A percentile compares a stretch with the other conserved stretches of the same genome.
These are phyloP conservation scores for Entophlyctis luteolus DNA, from an alignment of 192 early-diverging fungal species.

Conservation along the genomic window DNA sequence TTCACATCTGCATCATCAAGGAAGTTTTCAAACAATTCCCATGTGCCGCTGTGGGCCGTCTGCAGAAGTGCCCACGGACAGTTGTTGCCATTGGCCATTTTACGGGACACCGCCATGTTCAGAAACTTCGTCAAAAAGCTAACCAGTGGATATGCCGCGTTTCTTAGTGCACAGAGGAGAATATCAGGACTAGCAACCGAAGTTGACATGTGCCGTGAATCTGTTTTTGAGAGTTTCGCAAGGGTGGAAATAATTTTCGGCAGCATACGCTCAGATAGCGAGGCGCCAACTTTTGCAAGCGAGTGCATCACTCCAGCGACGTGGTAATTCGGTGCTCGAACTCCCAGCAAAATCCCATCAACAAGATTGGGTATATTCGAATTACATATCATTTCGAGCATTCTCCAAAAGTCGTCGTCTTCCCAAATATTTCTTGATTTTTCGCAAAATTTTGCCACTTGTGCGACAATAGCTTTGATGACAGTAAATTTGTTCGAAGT, in stretches of 20 bases:
- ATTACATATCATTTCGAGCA: not conserved
- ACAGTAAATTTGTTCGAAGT: not conserved
- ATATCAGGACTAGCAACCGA: not conserved
- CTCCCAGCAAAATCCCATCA: not conserved
- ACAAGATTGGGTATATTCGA: not conserved
- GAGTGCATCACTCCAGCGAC: not conserved
- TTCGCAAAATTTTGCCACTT: not conserved
- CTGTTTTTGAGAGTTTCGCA: not conserved
- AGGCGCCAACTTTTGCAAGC: not conserved
- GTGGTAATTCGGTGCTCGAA: too few relatives aligned
- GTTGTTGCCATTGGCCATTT: not conserved
- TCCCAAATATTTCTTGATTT: not conserved
- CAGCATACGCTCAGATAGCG: not conserved
- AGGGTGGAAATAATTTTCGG: not conserved
- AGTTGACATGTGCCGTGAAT: not conserved
- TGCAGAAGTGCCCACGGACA: conserved; percentile 4
- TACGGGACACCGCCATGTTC: not conserved
- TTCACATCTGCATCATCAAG: not conserved
- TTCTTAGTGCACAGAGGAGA: conserved; percentile 1
- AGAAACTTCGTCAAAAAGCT: not conserved
- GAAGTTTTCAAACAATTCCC: not conserved
- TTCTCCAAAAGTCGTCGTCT: not conserved
- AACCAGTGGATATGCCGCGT: not conserved
- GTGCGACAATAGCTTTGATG: not conserved
- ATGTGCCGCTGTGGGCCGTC: not conserved